Base-by-base conservation (phyloP, 805 yeast species). In the Saturnispora diversa region DNA sequence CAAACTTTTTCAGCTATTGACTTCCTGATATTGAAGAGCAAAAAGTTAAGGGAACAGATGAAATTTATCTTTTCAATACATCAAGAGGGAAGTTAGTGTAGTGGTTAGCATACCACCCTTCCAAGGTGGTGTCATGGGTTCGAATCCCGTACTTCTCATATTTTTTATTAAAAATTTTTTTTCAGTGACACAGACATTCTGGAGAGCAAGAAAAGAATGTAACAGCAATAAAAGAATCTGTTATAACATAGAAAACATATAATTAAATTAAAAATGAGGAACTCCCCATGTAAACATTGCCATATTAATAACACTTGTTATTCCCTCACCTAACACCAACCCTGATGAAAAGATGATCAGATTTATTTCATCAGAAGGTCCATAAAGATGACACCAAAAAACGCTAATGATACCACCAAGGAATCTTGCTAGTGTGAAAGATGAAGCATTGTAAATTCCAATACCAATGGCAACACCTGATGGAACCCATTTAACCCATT, bases 391-490 rank as follows among this genome's bases (percentile, higher is more conserved):
- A 44, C 75, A 47, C 86, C 88, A 77, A 48, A 63, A 46, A 53
- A 72, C 72, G 1, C 87, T 74, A 25, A 77, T 53, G 3, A 83
- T 50, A 2, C 98, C 98, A 8, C 98, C 98, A 17, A 86, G 46
- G 56, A 92, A 90, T 51, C 98, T 69, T 1, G 97, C 97, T 34
- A 90, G 66, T 0, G 97, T 92, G 62, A 90, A 92, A 35, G 86
- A 80, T 3, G 98, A 97, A 0, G 88, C 72, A 58, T 92, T 92
- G 60, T 90, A 92, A 46, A 90, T 86, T 13, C 98, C 97, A 38
- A 90, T 83, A 1, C 98, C 98, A 13, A 88, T 96, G 2, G 98
- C 97, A 21, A 92, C 94, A 10, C 98, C 98, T 17, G 86, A 80
- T 1, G 98, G 98, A 21, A 90, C 62, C 63, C 72, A 84, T 2